phyloP scores from a whole-genome alignment of 176 grass and related monocot species.

The Zizania latifolia region DNA sequence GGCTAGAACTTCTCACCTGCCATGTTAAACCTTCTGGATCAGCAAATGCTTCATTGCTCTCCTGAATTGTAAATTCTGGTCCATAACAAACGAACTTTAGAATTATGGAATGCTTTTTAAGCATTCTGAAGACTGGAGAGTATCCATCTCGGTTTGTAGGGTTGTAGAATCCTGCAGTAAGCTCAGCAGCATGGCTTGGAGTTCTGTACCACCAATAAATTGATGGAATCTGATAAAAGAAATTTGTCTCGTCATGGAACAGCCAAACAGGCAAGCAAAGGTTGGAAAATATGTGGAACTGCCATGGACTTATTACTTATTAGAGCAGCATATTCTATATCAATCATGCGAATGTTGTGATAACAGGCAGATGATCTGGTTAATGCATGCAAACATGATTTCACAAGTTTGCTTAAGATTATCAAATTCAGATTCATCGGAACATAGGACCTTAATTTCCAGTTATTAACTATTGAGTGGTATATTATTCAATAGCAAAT shows the following conservation, averaged over 20 bases:
- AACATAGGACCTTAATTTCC: not conserved
- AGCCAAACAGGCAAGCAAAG: not conserved
- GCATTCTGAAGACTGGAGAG: constrained; percentile 62
- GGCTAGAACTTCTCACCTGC: constrained; percentile 52
- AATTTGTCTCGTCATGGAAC: not conserved
- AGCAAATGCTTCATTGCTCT: constrained; percentile 45
- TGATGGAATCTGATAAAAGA: constrained; percentile 66
- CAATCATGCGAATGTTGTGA: not conserved
- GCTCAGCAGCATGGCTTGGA: constrained; percentile 79
- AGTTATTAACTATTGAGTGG: not conserved
- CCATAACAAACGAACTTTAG: constrained; percentile 63
- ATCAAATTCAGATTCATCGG: not conserved
- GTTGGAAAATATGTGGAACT: not conserved
- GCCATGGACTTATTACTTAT: constrained; percentile 2
- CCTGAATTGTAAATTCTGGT: constrained; percentile 35
- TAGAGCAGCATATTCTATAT: not conserved
- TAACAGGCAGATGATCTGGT: not conserved
- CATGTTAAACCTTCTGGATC: constrained; percentile 71
- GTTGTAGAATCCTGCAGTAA: constrained; percentile 91
- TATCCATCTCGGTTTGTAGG: constrained; percentile 85
- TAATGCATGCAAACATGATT: constrained; percentile 3
- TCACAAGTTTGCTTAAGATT: not conserved
- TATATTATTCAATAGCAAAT: not conserved
- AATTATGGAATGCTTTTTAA: constrained; percentile 68
- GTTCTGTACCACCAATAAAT: constrained; percentile 87